Evolutionary conservation across 345 rosid genomes (phyloP), one percentile per base, ranked within the genome.

Genomic region (Boechera stricta): DNA sequence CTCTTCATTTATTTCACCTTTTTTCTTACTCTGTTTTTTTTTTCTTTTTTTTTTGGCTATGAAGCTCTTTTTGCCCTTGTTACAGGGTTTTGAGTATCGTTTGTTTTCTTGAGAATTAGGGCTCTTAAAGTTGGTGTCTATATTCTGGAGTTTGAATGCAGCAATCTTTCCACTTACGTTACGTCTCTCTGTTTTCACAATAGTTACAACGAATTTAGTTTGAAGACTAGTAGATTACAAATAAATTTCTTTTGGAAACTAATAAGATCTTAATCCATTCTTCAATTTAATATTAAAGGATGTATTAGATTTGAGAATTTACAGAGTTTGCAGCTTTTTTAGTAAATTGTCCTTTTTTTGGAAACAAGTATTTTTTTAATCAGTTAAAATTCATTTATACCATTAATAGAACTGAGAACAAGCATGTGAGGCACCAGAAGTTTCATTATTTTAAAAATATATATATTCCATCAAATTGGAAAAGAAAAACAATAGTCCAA

Each of bases 61-160:
- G 35, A 54, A 59, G 26, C 72, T 57, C 54, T 72, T 72, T 78
- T 77, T 77, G 52, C 80, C 76, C 76, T 26, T 69, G 1, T 28
- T 10, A 7, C 6, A 2, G 71, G 76, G 71, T 70, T 77, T 26
- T 64, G 75, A 53, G 65, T 61, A 52, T 70, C 10, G 41, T 49
- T 66, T 60, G 26, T 47, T 39, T 58, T 39, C 32, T 18, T 59
- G 49, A 38, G 21, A 55, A 45, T 53, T 26, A 29, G 63, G 24
- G 11, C 49, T 72, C 16, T 60, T 44, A 0, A 24, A 2, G 52
- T 3, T 60, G 0, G 24, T 33, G 60, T 60, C 6, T 62, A 62
- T 38, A 61, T 5, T 72, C 39, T 66, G 54, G 54, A 31, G n/a
- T 59, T 13, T 67, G 2, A 47, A 35, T 47, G 60, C 24, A 21